phyloP scores from a whole-genome alignment of 441 rosid genomes.

The Gossypium davidsonii region DNA sequence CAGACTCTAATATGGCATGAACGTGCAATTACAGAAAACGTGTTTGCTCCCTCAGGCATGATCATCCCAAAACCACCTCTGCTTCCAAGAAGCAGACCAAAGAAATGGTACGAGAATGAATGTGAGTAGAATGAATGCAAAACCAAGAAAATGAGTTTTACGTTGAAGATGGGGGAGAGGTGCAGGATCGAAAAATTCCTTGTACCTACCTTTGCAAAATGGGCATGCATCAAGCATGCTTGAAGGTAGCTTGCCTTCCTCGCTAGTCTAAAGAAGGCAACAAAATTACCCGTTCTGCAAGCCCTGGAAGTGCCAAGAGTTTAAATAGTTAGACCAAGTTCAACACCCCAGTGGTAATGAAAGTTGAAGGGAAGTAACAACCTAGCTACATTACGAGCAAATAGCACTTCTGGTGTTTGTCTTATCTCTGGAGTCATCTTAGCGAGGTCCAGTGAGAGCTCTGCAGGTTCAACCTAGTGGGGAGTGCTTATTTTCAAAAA shows the following conservation, averaged over 20 bases:
- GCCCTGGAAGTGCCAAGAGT: constrained; percentile 53
- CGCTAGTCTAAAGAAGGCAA: constrained; percentile 87
- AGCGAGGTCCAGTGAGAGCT: constrained; percentile 94
- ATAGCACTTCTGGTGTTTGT: constrained; percentile 82
- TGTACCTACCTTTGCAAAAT: constrained; percentile 89
- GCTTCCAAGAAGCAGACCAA: not conserved
- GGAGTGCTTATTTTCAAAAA: constrained; percentile 20
- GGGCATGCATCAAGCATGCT: constrained; percentile 99
- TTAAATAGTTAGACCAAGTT: constrained; percentile 26
- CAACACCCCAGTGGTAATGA: constrained; percentile 14
- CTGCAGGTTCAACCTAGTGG: constrained; percentile 94
- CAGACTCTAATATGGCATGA: not conserved
- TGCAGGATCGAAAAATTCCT: not conserved
- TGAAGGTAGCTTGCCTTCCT: constrained; percentile 88
- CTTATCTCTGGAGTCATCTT: constrained; percentile 95
- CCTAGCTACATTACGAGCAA: constrained; percentile 96
- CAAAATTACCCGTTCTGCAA: constrained; percentile 84
- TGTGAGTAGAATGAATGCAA: not conserved
- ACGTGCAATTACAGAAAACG: not conserved
- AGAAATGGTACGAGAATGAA: not conserved
- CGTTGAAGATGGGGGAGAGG: not conserved
- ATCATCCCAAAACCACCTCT: not conserved
- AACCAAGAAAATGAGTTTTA: not conserved
- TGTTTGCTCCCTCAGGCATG: not conserved
- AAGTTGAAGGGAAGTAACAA: constrained; percentile 25